phyloP scores from a whole-genome alignment of 2,329 filamentous ascomycete species.

The Decorospora gaudefroyi region DNA sequence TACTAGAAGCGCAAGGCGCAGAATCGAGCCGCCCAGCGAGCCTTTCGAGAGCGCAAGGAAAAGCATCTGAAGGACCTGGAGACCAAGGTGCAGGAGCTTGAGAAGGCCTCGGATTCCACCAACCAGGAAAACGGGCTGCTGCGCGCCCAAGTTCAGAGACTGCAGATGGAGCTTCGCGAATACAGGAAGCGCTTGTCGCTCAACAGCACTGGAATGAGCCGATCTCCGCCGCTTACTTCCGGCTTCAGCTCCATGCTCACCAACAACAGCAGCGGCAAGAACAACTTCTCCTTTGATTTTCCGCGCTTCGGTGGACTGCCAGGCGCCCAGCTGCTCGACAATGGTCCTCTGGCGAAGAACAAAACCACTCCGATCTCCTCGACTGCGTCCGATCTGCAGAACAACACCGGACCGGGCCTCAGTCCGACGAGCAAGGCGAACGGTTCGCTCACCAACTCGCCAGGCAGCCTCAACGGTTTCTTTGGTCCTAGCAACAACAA shows the following conservation, averaged over 20 bases:
- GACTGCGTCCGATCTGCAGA: constrained; percentile 35
- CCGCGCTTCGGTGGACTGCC: constrained; percentile 85
- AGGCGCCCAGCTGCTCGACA: constrained; percentile 58
- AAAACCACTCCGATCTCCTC: constrained; percentile 35
- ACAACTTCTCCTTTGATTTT: constrained; percentile 94
- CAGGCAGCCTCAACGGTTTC: constrained; percentile 36
- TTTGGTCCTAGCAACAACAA: constrained; percentile 28
- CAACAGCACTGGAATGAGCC: constrained; percentile 54
- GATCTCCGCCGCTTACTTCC: constrained; percentile 54
- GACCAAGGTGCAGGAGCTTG: constrained; percentile 66
- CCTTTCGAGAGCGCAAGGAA: constrained; percentile 66
- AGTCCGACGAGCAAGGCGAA: constrained; percentile 45
- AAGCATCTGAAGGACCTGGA: constrained; percentile 71
- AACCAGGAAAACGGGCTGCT: constrained; percentile 85
- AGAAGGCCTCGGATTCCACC: constrained; percentile 80
- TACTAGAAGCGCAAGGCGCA: constrained; percentile 85
- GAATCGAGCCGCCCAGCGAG: constrained; percentile 64
- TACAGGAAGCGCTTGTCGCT: constrained; percentile 85
- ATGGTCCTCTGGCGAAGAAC: constrained; percentile 47
- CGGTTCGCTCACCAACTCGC: constrained; percentile 33
- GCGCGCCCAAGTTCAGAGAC: constrained; percentile 82
- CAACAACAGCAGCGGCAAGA: constrained; percentile 67
- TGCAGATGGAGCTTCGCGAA: constrained; percentile 82
- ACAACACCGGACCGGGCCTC: constrained; percentile 41
- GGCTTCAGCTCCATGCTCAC: constrained; percentile 53